These are phyloP conservation scores for Exophiala xenobiotica DNA, from an alignment of 2,329 filamentous ascomycete species.

Conservation along the genomic window DNA sequence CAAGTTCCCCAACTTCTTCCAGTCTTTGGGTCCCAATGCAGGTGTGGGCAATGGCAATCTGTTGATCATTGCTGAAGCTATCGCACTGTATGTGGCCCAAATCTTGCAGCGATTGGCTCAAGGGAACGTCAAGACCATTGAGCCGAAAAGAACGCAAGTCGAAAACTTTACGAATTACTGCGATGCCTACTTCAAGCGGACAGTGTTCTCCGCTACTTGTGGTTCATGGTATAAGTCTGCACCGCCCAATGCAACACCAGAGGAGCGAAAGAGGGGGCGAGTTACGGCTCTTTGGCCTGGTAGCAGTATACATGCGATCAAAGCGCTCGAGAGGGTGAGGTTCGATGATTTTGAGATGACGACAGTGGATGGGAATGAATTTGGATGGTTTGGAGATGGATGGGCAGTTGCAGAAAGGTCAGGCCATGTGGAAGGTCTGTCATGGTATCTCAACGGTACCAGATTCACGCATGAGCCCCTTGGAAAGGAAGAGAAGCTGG, in stretches of 20 bases:
- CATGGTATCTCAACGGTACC: conserved; percentile 29
- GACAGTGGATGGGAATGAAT: conserved; percentile 46
- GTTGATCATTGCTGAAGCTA: conserved; percentile 28
- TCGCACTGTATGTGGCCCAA: conserved; percentile 40
- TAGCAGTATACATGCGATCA: conserved; percentile 39
- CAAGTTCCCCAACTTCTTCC: conserved; percentile 38
- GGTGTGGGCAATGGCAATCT: conserved; percentile 34
- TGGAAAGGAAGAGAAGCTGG: conserved; percentile 16
- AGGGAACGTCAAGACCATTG: conserved; percentile 48
- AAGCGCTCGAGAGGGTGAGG: conserved; percentile 39
- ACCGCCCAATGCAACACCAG: conserved; percentile 35
- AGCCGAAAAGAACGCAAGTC: conserved; percentile 46
- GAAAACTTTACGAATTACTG: conserved; percentile 51
- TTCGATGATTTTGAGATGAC: conserved; percentile 50
- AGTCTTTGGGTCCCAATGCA: conserved; percentile 37
- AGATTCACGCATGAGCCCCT: conserved; percentile 21
- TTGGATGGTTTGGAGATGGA: conserved; percentile 52
- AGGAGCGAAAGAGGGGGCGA: conserved; percentile 35
- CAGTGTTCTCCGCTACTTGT: conserved; percentile 39
- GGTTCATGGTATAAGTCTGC: conserved; percentile 52
- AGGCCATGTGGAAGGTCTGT: conserved; percentile 22
- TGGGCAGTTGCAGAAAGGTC: conserved; percentile 36
- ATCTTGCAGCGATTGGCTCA: conserved; percentile 49
- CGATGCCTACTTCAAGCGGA: conserved; percentile 46
- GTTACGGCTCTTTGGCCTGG: conserved; percentile 47